phyloP scores from a whole-genome alignment of 2,329 filamentous ascomycete species.

The Aspergillus latus region DNA sequence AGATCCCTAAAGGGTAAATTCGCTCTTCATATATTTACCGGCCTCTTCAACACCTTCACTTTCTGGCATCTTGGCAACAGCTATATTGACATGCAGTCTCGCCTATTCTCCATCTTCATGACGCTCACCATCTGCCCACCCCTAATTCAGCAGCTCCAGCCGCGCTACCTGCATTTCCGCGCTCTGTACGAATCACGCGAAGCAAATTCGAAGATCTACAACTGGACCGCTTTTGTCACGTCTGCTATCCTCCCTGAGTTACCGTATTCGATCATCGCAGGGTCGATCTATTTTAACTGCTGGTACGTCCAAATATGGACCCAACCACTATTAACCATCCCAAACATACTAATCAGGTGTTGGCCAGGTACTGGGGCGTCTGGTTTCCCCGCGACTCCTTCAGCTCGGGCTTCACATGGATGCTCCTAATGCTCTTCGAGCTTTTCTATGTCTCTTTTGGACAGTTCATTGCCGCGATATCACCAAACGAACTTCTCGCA shows the following conservation, averaged over 20 bases:
- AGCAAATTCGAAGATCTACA: constrained; percentile 76
- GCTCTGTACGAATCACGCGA: constrained; percentile 71
- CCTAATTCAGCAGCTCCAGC: constrained; percentile 75
- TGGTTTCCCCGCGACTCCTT: constrained; percentile 58
- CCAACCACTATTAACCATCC: neutral
- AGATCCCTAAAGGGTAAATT: constrained; percentile 51
- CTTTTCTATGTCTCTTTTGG: constrained; percentile 65
- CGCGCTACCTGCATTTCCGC: constrained; percentile 65
- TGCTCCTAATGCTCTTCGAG: constrained; percentile 66
- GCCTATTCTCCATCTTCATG: constrained; percentile 75
- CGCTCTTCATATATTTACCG: constrained; percentile 61
- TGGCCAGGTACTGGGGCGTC: constrained; percentile 53
- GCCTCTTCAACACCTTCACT: constrained; percentile 69
- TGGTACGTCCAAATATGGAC: constrained; percentile 49
- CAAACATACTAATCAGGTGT: neutral
- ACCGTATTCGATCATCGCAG: constrained; percentile 66
- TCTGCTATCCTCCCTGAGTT: constrained; percentile 68
- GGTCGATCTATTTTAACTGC: constrained; percentile 63
- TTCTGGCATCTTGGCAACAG: constrained; percentile 63
- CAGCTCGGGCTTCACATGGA: constrained; percentile 61
- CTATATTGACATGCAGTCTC: constrained; percentile 65
- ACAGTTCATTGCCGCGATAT: constrained; percentile 65
- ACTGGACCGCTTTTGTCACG: constrained; percentile 69
- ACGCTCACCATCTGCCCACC: constrained; percentile 72
- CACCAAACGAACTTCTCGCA: constrained; percentile 66